Base-by-base conservation (phyloP, 2,329 filamentous ascomycete genomes). In the Ambrosiella cleistominuta region DNA sequence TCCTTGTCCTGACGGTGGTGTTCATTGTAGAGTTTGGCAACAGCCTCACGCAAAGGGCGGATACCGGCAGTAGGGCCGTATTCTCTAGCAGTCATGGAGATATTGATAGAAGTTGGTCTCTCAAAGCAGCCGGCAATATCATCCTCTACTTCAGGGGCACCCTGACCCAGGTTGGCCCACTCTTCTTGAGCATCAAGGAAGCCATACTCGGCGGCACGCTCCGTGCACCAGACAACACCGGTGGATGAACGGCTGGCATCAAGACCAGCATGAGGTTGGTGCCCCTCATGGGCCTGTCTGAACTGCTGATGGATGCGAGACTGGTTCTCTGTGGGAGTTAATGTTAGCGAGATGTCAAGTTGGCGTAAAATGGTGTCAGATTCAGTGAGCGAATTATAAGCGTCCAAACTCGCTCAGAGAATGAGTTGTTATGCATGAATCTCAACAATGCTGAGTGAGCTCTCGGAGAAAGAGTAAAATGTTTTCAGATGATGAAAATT, bases 61-160 rank as follows among this genome's bases (percentile, higher is more conserved):
- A 96, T 97, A 66, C 91, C 91, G 44, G 91, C 89, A 4, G 90
- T 96, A 37, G 91, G 91, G 42, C 88, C 86, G 70, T 97, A 97
- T 71, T 97, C 91, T 67, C 90, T 78, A 45, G 86, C 85, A 62
- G 82, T 81, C 66, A 88, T 79, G 64, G 79, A 83, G 66, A 96
- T 79, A 64, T 93, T 82, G 65, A 96, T 87, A 49, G 76, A 78
- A 55, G 80, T 79, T 6, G 91, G 91, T 13, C 91, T 81, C 65
- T 84, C 77, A 69, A 96, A 96, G 72, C 86, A 93, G 60, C 90
- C 88, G 65, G 83, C 79, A 65, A 96, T 96, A 63, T 93, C 88
- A 64, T 94, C 88, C 65, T 95, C 91, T 62, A 94, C 91, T 70
- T 96, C 89, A 49, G 90, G 90, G 13, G 90, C 90, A 64, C 90